Conservation (phyloP, 2,329 filamentous ascomycete genomes). For the Paecilomyces fulvus region DNA sequence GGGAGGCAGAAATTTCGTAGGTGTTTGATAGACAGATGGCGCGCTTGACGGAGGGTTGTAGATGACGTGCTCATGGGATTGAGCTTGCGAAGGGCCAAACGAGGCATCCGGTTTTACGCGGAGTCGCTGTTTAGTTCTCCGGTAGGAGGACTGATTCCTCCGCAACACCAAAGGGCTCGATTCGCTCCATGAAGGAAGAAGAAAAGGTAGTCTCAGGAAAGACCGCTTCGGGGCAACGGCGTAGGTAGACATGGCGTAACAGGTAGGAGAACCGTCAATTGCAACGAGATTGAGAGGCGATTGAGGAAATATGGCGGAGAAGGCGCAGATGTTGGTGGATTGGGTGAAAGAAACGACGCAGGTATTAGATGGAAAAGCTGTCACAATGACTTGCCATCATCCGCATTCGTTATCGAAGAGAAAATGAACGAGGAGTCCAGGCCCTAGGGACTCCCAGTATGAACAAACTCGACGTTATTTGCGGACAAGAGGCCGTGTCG, state of each 20-base stretch:
- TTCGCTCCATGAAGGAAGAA: constrained; percentile 30
- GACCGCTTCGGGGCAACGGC: constrained; percentile 22
- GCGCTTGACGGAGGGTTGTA: constrained; percentile 59
- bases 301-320: not conserved
- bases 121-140: constrained; percentile 43
- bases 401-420: not conserved
- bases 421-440: not conserved
- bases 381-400: not conserved
- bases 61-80: constrained; percentile 47
- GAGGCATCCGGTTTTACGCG: constrained; percentile 45
- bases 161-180: constrained; percentile 22
- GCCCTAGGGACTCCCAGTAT: not conserved
- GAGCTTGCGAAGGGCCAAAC: constrained; percentile 33
- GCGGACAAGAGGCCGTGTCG: not conserved
- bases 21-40: constrained; percentile 57
- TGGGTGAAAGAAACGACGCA: constrained; percentile 16
- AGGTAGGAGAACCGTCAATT: not conserved
- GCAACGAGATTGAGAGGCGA: not conserved
- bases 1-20: constrained; percentile 54
- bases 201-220: constrained; percentile 28
- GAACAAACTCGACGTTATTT: not conserved
- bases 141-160: constrained; percentile 42
- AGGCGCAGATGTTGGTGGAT: not conserved
- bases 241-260: not conserved
- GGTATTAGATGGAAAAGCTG: constrained; percentile 11